phyloP scores from a whole-genome alignment of 192 early-diverging fungal genomes.

The Kappamyces sp. region DNA sequence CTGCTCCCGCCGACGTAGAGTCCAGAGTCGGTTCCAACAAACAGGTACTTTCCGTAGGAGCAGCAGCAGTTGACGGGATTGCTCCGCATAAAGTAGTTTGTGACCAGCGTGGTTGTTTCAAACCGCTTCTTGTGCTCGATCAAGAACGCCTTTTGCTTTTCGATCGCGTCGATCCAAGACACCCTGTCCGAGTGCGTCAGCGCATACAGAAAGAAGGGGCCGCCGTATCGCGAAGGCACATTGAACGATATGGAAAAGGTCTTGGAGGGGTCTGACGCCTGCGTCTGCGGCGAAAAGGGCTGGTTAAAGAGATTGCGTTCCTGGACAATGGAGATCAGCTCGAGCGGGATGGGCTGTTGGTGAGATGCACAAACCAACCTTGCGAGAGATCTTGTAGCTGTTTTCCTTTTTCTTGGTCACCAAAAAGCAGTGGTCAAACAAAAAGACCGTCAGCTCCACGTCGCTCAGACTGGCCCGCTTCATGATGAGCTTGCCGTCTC shows the following conservation, averaged over 20 bases:
- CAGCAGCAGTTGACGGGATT: conserved; percentile 56
- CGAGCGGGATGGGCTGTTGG: conserved; percentile 8
- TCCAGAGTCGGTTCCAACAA: conserved; percentile 82
- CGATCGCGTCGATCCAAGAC: conserved; percentile 82
- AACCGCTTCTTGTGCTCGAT: conserved; percentile 40
- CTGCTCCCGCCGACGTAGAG: conserved; percentile 55
- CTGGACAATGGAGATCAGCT: conserved; percentile 9
- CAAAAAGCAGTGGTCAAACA: conserved; percentile 73
- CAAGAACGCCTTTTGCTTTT: conserved; percentile 47
- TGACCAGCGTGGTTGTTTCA: conserved; percentile 50
- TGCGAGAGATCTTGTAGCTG: conserved; percentile 14
- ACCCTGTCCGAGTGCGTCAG: conserved; percentile 63
- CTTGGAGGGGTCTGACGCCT: conserved; percentile 41
- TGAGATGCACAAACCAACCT: conserved; percentile 3
- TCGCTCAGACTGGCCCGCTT: conserved; percentile 49
- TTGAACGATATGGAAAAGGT: conserved; percentile 69
- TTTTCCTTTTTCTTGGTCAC: conserved; percentile 34
- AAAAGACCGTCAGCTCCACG: conserved; percentile 65
- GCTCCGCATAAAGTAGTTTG: conserved; percentile 43
- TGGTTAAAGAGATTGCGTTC: neutral
- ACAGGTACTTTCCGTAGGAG: conserved; percentile 53
- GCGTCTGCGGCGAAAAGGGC: conserved; percentile 24
- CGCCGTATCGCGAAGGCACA: conserved; percentile 68
- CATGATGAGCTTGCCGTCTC: conserved; percentile 70
- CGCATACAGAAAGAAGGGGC: conserved; percentile 66